phyloP scores from a whole-genome alignment of 345 rosid species.

The Adansonia digitata region DNA sequence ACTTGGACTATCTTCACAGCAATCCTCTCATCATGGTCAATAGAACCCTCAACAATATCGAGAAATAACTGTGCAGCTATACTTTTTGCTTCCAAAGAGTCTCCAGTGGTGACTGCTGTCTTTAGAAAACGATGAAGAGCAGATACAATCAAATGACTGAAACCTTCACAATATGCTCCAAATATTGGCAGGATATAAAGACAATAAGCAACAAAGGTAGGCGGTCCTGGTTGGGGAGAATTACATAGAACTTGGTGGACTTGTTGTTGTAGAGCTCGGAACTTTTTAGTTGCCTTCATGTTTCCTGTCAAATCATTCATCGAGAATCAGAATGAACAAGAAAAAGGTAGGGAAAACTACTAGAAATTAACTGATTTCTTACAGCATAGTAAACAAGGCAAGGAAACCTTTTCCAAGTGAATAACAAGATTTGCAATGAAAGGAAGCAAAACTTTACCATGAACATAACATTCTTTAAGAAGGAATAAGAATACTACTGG shows the following conservation, averaged over 20 bases:
- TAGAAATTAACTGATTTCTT: background rate
- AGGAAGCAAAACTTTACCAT: constrained; percentile 4
- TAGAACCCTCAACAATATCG: constrained; percentile 41
- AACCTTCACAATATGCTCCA: constrained; percentile 65
- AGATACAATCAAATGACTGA: constrained; percentile 84
- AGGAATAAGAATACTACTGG: constrained; percentile 7
- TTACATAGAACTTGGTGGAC: constrained; percentile 51
- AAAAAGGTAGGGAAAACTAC: background rate
- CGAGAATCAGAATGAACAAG: background rate
- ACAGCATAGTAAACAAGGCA: background rate
- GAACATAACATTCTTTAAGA: constrained; percentile 18
- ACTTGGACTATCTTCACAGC: constrained; percentile 51
- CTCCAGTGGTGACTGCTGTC: constrained; percentile 27
- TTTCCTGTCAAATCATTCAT: constrained; percentile 41
- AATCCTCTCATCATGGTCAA: constrained; percentile 58
- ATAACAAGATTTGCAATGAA: background rate
- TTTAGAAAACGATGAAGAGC: constrained; percentile 65
- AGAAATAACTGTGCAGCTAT: constrained; percentile 60
- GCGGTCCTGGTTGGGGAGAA: constrained; percentile 73
- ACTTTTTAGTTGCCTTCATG: constrained; percentile 64
- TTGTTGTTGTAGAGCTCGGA: constrained; percentile 66
- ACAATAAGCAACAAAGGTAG: constrained; percentile 59
- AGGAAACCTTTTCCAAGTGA: background rate
- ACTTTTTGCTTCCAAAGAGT: constrained; percentile 43
- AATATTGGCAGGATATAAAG: constrained; percentile 69